Base-by-base conservation (phyloP, 305 asterid species). In the Ruellia speciosa region DNA sequence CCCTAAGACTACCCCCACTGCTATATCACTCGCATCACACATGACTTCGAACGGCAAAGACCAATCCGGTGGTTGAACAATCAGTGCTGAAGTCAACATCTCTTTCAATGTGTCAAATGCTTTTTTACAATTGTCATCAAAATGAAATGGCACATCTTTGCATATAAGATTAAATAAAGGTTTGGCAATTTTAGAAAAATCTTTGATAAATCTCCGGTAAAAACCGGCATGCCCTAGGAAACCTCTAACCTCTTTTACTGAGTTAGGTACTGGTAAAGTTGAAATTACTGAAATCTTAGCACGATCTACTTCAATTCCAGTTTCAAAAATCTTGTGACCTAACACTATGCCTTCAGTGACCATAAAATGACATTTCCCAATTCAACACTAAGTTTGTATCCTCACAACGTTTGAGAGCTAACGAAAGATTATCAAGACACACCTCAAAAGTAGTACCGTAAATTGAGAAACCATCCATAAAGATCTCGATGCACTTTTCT, bases 401-500 rank as follows among this genome's bases (percentile, higher is more conserved):
- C 10, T 15, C 19, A 14, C 54, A 58, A 0, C 52, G n/a, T n/a
- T 45, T 0, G 13, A 58, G n/a, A 6, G 43, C 41, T 7, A 4
- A 7, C 1, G 50, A 28, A 54, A 31, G 31, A 34, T 31, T 17
- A 1, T 13, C 28, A 6, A 35, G 20, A 35, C 28, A 34, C 6
- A 7, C 28, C 2, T 34, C 60, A 12, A 49, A 54, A 8, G 20
- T 7, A 10, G 14, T 0, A 0, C 50, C 59, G 31, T 9, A 43
- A 5, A 45, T 28, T 1, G 53, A 18, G 35, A 64, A 55, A 7
- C 31, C 56, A 34, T 43, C 63, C 53, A 58, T 58, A 41, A 58
- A 58, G 7, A 58, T 14, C 13, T 58, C 53, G 5, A 58, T 43
- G 13, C 11, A 4, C 6, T 46, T 43, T 11, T 20, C 54, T 0